Base-by-base conservation (phyloP, 805 yeast genomes). In the Saccharomycopsis guyanensis region DNA sequence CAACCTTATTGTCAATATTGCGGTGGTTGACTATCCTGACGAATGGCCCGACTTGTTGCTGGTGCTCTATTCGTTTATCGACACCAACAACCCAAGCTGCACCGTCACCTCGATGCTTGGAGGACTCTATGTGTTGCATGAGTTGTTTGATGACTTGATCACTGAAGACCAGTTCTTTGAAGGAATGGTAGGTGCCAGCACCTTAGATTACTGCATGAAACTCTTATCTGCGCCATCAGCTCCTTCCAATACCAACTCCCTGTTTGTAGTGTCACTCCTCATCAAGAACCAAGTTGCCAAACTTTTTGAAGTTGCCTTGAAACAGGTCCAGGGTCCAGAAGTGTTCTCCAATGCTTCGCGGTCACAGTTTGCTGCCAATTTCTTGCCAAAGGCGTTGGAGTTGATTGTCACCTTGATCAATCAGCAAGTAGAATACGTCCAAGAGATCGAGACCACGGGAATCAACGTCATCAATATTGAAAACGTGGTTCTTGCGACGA, bases 1-100 rank as follows among this genome's bases (percentile, higher is more conserved):
- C 1, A 81, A 86, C 53, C 81, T 85, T 13, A 75, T 88, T 15
- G 84, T 84, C 3, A 94, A 85, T 56, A 85, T 91, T 13, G 87
- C 95, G 0, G 82, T 84, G 2, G 84, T 80, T 1, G 98, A 91
- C 58, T 91, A 76, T 57, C 98, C 98, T 0, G 97, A 93, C 58
- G 95, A 87, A 59, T 91, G 97, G 97, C 95, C 97, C 0, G 72
- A 70, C 19, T 66, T 89, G 40, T 59, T 85, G 46, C 57, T 63
- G 29, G 61, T 61, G 4, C 57, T 86, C 18, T 79, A 78, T 55
- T 57, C 57, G 1, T 60, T 62, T 23, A 68, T 75, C 31, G 56
- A 61, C 7, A 57, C 66, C 7, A 57, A 59, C 29, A 47, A 50
- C 3, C 25, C 43, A 7, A 56, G 66, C 43, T 53, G 56, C n/a